A percentile compares a stretch with the other conserved stretches of the same genome.
Conservation (phyloP, 306 rosid genomes). For the Psophocarpus tetragonolobus region DNA sequence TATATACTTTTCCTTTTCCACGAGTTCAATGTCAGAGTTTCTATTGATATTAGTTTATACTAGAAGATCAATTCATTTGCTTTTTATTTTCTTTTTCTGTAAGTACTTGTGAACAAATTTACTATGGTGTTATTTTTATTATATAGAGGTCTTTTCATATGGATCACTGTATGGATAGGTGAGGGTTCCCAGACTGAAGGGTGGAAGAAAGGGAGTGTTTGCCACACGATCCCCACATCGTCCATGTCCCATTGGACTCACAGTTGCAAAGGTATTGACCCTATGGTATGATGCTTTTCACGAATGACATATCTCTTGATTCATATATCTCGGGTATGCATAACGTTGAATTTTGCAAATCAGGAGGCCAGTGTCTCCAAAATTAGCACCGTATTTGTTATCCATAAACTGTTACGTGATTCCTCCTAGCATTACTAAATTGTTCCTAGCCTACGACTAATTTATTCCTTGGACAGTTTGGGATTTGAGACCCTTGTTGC, state of each 20-base stretch:
- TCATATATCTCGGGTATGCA: not conserved
- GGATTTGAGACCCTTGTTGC: not conserved
- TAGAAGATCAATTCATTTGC: not conserved
- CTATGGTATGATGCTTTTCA: not conserved
- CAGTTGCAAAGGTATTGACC: slow-evolving; percentile 77
- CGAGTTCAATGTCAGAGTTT: not conserved
- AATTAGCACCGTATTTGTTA: not conserved
- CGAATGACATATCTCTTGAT: slow-evolving; percentile 1
- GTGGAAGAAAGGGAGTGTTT: slow-evolving; percentile 85
- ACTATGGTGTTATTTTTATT: slow-evolving; percentile 12
- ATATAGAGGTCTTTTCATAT: slow-evolving; percentile 32
- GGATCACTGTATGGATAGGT: slow-evolving; percentile 69
- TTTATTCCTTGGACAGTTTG: not conserved
- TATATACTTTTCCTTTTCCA: not conserved
- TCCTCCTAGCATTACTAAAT: not conserved
- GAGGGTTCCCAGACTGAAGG: slow-evolving; percentile 87
- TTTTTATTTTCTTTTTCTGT: not conserved
- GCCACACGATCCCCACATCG: slow-evolving; percentile 96
- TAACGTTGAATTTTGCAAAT: slow-evolving; percentile 19
- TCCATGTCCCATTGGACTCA: slow-evolving; percentile 95
- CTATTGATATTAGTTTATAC: not conserved
- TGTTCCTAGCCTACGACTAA: not conserved
- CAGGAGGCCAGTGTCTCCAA: not conserved
- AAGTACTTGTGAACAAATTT: not conserved
- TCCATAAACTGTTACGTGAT: not conserved